Percentiles rank a stretch among this genome's conserved stretches.
Evolutionary conservation across 2,329 filamentous ascomycete genomes (phyloP).

Genomic region (Scedosporium dehoogii): DNA sequence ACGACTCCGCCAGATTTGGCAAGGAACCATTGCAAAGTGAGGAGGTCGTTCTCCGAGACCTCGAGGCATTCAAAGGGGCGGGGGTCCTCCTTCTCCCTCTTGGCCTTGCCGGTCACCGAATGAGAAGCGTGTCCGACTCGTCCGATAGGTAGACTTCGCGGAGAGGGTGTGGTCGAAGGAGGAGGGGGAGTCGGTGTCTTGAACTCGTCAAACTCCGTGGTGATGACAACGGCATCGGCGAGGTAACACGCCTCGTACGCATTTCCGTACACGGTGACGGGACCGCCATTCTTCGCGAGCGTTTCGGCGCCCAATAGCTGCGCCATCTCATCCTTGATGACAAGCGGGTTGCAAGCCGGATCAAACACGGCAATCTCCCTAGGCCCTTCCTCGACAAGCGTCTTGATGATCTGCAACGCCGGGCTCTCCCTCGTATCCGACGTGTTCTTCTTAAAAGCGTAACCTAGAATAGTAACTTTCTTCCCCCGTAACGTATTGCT

Average conservation of each 20-base stretch:
- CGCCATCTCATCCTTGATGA: constrained; percentile 40
- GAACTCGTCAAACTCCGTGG: constrained; percentile 49
- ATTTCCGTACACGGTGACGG: constrained; percentile 36
- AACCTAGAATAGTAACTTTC: constrained; percentile 64
- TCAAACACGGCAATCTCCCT: constrained; percentile 60
- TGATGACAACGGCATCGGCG: constrained; percentile 41
- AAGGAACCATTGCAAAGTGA: constrained; percentile 37
- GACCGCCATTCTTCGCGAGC: constrained; percentile 27
- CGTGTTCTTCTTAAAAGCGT: constrained; percentile 73
- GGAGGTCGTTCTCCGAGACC: constrained; percentile 34
- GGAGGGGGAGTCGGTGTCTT: constrained; percentile 24
- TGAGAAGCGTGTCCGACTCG: background rate
- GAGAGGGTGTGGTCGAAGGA: constrained; percentile 14
- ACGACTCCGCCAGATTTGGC: constrained; percentile 20
- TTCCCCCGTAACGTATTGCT: constrained; percentile 61
- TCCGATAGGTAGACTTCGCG: constrained; percentile 4
- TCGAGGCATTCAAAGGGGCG: constrained; percentile 29
- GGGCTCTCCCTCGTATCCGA: constrained; percentile 64
- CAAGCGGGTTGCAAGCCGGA: constrained; percentile 45
- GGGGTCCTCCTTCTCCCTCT: constrained; percentile 28
- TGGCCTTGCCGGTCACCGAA: background rate
- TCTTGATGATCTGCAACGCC: constrained; percentile 57
- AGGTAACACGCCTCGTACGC: constrained; percentile 38
- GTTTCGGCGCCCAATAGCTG: constrained; percentile 25
- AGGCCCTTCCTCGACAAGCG: constrained; percentile 54